A percentile compares a stretch with the other conserved stretches of the same genome.
Conservation (phyloP, 768 basidiomycete genomes). For the Mycena vitilis region DNA sequence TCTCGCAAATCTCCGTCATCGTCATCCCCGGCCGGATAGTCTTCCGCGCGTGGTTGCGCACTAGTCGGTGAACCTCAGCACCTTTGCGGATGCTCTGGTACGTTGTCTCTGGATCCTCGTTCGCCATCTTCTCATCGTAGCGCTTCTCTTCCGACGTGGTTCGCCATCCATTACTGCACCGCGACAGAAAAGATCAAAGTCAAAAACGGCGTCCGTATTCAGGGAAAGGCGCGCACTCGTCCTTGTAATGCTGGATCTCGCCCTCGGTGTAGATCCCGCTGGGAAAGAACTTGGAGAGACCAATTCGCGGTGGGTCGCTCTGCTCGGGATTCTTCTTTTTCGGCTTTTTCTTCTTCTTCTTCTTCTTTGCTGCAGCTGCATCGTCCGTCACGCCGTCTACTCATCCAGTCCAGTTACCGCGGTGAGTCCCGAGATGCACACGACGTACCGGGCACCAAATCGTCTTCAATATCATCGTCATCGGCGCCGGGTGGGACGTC, state of each 20-base stretch:
- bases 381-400: slow-evolving; percentile 54
- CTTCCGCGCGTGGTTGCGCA: slow-evolving; percentile 84
- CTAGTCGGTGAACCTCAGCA: slow-evolving; percentile 96
- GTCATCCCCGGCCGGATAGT: slow-evolving; percentile 92
- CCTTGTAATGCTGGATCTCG: slow-evolving; percentile 89
- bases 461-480: no score
- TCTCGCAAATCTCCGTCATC: slow-evolving; percentile 93
- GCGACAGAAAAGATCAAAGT: slow-evolving; percentile 1
- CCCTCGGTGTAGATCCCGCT: slow-evolving; percentile 92
- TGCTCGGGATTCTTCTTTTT: slow-evolving; percentile 88
- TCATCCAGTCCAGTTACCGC: no score
- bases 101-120: slow-evolving; percentile 85
- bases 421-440: no score
- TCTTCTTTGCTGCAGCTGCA: slow-evolving; percentile 77
- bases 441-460: no score
- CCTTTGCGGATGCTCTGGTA: slow-evolving; percentile 92
- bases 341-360: slow-evolving; percentile 95
- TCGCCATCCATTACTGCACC: slow-evolving; percentile 84
- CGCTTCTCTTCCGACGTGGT: slow-evolving; percentile 92
- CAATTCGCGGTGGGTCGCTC: slow-evolving; percentile 92
- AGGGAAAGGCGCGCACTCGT: slow-evolving; percentile 72
- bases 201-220: no score
- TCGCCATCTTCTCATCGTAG: slow-evolving; percentile 77
- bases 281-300: slow-evolving; percentile 89
- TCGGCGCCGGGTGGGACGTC: no score